Evolutionary conservation across 495 filamentous ascomycete species (phyloP).

Genomic region (Pyrenula massariospora): DNA sequence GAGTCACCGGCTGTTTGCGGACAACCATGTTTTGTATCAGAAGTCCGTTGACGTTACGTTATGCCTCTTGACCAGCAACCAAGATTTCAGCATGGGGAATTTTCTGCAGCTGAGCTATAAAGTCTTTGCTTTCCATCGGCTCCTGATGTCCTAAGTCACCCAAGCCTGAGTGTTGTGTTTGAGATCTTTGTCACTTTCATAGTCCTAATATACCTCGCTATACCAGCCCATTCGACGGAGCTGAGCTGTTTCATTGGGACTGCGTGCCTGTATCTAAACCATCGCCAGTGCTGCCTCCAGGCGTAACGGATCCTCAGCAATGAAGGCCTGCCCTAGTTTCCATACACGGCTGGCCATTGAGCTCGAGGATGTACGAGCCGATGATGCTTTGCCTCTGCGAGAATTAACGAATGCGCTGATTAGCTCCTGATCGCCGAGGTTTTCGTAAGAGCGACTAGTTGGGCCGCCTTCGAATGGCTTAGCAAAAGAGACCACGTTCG

Average conservation of each 20-base stretch:
- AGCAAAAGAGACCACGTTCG: constrained; percentile 8
- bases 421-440: constrained; percentile 17
- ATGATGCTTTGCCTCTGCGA: constrained; percentile 14
- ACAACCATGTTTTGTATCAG: no score
- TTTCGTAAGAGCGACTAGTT: constrained; percentile 15
- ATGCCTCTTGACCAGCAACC: no score
- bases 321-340: constrained; percentile 12
- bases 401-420: constrained; percentile 11
- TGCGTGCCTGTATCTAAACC: constrained; percentile 1
- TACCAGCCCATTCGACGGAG: constrained; percentile 3
- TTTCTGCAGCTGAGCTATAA: no score
- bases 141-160: no score
- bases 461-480: constrained; percentile 1
- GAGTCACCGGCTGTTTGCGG: no score
- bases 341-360: constrained; percentile 21
- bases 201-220: constrained; percentile 3
- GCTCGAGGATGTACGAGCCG: constrained; percentile 16
- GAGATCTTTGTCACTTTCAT: not conserved
- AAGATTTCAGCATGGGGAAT: no score
- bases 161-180: no score
- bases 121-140: no score
- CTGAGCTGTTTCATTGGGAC: constrained; percentile 7
- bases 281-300: not conserved
- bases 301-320: not conserved
- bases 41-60: no score